phyloP scores from a whole-genome alignment of 2,329 filamentous ascomycete genomes.

The Chaetomium sp. region DNA sequence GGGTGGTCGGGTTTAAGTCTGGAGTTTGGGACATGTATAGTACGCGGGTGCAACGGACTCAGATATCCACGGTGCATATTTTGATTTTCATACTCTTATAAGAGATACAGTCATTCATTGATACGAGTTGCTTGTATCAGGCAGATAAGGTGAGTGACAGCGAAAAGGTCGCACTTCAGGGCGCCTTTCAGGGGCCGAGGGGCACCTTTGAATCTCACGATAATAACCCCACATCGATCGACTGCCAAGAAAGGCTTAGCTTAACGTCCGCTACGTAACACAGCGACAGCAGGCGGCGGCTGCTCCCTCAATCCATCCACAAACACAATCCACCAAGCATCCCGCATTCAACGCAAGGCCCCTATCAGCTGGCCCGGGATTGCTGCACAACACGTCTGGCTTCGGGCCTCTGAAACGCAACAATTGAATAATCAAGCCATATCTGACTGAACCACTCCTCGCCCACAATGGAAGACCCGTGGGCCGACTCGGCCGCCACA shows the following conservation, averaged over 20 bases:
- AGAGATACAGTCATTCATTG: background rate
- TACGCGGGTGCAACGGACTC: constrained; percentile 5
- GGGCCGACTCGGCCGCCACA: constrained; percentile 51
- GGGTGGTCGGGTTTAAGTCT: constrained; percentile 1
- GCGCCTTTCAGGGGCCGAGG: background rate
- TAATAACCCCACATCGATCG: constrained; percentile 28
- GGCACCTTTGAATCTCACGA: background rate
- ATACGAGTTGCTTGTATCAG: background rate
- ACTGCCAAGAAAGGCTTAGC: constrained; percentile 31
- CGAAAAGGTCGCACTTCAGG: background rate
- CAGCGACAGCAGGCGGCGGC: background rate
- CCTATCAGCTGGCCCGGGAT: background rate
- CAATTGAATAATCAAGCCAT: background rate
- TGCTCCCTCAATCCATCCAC: background rate
- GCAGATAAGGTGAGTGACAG: background rate
- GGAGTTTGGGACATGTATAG: constrained; percentile 20
- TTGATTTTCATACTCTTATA: background rate
- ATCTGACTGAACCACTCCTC: background rate
- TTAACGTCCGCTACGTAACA: constrained; percentile 20
- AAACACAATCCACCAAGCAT: background rate
- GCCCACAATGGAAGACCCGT: constrained; percentile 48
- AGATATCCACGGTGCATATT: constrained; percentile 16
- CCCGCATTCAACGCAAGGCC: background rate
- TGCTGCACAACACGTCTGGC: background rate
- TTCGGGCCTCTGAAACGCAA: background rate